Conservation (phyloP, 441 rosid species). For the Brassica balearica region DNA sequence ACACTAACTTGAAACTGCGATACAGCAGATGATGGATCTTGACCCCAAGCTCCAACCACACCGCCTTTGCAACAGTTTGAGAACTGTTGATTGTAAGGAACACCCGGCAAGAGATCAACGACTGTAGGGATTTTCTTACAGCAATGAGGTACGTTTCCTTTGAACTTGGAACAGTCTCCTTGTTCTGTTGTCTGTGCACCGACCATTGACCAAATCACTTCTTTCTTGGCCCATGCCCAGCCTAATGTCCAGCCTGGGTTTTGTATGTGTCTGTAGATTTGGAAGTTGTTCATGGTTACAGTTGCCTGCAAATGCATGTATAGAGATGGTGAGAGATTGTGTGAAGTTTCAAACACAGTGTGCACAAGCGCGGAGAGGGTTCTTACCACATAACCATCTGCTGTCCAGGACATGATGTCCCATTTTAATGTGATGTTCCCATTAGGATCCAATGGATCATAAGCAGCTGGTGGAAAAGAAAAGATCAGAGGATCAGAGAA, state of each 20-base stretch:
- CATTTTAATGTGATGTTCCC: constrained; percentile 86
- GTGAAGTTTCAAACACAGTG: background rate
- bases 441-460: constrained; percentile 87
- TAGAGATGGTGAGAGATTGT: constrained; percentile 25
- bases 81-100: constrained; percentile 76
- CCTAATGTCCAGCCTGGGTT: constrained; percentile 90
- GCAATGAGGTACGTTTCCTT: constrained; percentile 78
- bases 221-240: constrained; percentile 93
- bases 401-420: constrained; percentile 89
- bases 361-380: background rate
- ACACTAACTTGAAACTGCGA: constrained; percentile 77
- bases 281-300: constrained; percentile 77
- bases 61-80: constrained; percentile 94
- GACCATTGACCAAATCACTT: constrained; percentile 78
- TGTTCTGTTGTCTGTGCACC: constrained; percentile 94
- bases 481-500: constrained; percentile 19
- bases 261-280: constrained; percentile 73
- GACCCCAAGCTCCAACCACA: constrained; percentile 76
- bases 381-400: constrained; percentile 82
- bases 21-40: constrained; percentile 69
- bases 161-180: constrained; percentile 95
- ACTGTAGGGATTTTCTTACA: constrained; percentile 78
- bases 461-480: constrained; percentile 63
- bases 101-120: constrained; percentile 77
- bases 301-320: constrained; percentile 58